Evolutionary conservation across 805 yeast species (phyloP), one percentile per base, ranked within the genome.

Genomic region (Candida dendrica): DNA sequence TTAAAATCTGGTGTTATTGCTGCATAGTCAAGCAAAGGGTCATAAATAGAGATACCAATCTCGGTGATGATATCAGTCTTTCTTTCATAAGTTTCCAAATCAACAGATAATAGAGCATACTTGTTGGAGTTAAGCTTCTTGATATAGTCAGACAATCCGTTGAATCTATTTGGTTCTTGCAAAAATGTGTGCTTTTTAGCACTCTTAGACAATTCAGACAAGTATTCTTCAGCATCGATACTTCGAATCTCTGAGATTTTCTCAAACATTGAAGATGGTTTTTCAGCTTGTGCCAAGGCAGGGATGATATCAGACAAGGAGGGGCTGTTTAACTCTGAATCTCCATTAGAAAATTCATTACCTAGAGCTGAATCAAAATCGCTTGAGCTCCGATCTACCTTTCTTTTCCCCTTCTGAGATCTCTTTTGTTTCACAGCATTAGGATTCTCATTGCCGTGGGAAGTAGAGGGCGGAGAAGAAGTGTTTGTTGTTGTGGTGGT

Each of bases 1-100:
- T 62, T 60, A 20, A 71, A 57, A 6, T 59, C 43, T 3, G 81
- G 81, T 2, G 63, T 47, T 29, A 66, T 45, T 1, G 74, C 53
- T 14, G 48, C 34, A 14, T 48, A 49, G 44, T 75, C 78, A 34
- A 59, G 64, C 19, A 72, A 52, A 5, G 84, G 83, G 48, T 78
- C 81, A 52, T 68, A 76, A 2, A 79, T 69, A 5, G 79, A 61
- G 2, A 79, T 63, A 1, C 84, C 84, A 37, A 79, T 68, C 50
- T 79, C 84, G 0, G 82, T 77, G 7, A 79, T 62, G 7, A 58
- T 43, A 17, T 61, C 51, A 13, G 59, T 60, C 46, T 71, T 58
- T 19, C 50, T 46, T 50, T 79, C 84, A 61, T 58, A 76, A 1
- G 82, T 82, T 53, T 79, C 85, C 2, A 76, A 61, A 54, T 79